Base-by-base conservation (phyloP, 2,329 filamentous ascomycete species). In the Cordyceps cateniannulata region DNA sequence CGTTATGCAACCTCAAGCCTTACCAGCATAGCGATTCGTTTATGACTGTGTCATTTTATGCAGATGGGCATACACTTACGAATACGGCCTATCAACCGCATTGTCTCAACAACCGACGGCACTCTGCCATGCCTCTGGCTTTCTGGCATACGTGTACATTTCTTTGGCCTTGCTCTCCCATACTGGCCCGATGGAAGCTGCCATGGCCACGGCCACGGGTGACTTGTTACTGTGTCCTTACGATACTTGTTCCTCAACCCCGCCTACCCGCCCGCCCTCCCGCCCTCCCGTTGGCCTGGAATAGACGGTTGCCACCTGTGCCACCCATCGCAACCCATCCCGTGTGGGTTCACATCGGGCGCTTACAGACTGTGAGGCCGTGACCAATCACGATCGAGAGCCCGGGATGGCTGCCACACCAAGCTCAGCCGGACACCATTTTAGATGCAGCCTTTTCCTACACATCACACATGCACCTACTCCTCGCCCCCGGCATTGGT, bases 291-390 rank as follows among this genome's bases (percentile, higher is more conserved):
- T 22, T 45, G 14, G 20, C 44, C 29, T 27, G 4, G 5, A 9
- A 40, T 7, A 44, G 14, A 32, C 7, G 10, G 35, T 42, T 42
- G 22, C 55, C 35, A 22, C 35, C 45, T 50, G 47, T 16, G 18
- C 42, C n/a, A 44, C 24, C 27, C 10, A 49, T 18, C 9, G 32
- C 32, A 40, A 20, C 29, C 55, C 55, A 59, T 59, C 47, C 32
- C 47, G 48, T 59, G 56, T 50, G 56, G 47, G 18, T 51, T 50
- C 38, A 20, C 56, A 29, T 32, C 48, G 47, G 56, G 56, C 56
- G 56, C 56, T 42, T 51, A 59, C 24, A 51, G 47, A 5, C 24
- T 50, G 14, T 18, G 22, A 50, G n/a, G 8, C 38, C 22, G 10
- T 24, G 25, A 27, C 56, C 56, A 59, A 59, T 59, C 56, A 59